A percentile compares a stretch with the other conserved stretches of the same genome.
Evolutionary conservation across 225 moss, liverwort and hornwort genomes (phyloP).

Genomic region (Pseudoscleropodium purum): DNA sequence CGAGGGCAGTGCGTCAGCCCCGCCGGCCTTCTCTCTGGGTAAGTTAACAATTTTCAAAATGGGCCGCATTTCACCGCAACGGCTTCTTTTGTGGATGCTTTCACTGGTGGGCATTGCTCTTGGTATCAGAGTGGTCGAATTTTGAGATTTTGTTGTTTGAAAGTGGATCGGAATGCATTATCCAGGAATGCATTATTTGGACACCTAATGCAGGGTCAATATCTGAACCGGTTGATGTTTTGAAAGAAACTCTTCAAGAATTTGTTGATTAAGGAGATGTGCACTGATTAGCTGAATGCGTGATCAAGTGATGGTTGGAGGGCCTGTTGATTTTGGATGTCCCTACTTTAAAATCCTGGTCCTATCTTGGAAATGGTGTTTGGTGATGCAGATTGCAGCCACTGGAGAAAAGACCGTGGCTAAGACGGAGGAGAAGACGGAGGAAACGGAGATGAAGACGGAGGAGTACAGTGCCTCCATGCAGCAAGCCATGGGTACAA

Average conservation of each 20-base stretch:
- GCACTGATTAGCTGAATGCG: not conserved
- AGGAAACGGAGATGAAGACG: conserved; percentile 48
- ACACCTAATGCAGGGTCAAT: not conserved
- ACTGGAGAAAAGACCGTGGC: conserved; percentile 23
- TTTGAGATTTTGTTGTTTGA: not conserved
- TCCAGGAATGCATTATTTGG: not conserved
- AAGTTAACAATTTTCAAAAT: not conserved
- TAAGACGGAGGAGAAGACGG: conserved; percentile 34
- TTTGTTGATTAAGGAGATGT: not conserved
- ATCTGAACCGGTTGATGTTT: not conserved
- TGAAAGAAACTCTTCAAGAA: not conserved
- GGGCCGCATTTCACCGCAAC: not conserved
- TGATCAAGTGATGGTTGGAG: not conserved
- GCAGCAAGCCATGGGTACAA: conserved; percentile 86
- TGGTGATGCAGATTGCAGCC: conserved; percentile 45
- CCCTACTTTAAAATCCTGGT: not conserved
- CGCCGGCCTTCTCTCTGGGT: conserved; percentile 15
- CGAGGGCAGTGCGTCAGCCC: not conserved
- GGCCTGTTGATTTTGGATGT: not conserved
- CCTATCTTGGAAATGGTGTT: not conserved
- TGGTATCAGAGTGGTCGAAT: not conserved
- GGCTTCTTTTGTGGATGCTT: not conserved
- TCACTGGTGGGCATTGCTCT: not conserved
- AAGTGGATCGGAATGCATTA: not conserved
- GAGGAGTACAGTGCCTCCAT: conserved; percentile 72